Percentiles rank a stretch among this genome's conserved stretches.
These are phyloP conservation scores for Arthromyces matolae DNA, from an alignment of 768 basidiomycete species.

Conservation along the genomic window DNA sequence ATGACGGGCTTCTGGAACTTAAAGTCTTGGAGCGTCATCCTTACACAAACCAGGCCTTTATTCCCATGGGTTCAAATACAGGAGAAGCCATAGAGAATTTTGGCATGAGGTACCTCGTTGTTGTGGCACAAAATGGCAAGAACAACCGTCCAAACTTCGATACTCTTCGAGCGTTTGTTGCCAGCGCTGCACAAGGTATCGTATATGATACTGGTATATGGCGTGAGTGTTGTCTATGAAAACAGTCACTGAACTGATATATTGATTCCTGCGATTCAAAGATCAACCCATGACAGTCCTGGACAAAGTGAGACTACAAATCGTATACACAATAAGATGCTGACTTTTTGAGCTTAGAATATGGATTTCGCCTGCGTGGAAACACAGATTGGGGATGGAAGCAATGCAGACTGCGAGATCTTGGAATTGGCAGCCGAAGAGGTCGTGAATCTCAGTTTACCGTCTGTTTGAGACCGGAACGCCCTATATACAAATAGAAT, in stretches of 20 bases:
- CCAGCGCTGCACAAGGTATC: slow-evolving; percentile 78
- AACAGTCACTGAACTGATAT: slow-evolving; percentile 8
- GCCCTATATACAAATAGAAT: no score
- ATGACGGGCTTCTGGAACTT: slow-evolving; percentile 52
- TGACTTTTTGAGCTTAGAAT: slow-evolving; percentile 34
- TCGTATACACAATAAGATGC: neutral
- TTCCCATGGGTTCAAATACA: slow-evolving; percentile 78
- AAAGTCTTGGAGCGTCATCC: slow-evolving; percentile 85
- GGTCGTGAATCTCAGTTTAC: slow-evolving; percentile 33
- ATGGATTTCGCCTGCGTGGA: slow-evolving; percentile 89
- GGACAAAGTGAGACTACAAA: slow-evolving; percentile 48
- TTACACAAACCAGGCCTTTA: slow-evolving; percentile 87
- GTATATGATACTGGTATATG: slow-evolving; percentile 81
- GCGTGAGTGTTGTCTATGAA: slow-evolving; percentile 59
- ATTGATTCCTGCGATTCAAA: slow-evolving; percentile 30
- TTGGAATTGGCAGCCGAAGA: slow-evolving; percentile 41
- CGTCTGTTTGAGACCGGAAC: slow-evolving; percentile 1
- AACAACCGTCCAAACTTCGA: slow-evolving; percentile 75
- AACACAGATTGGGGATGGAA: slow-evolving; percentile 85
- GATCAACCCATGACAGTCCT: slow-evolving; percentile 93
- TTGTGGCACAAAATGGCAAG: slow-evolving; percentile 76
- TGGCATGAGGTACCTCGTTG: slow-evolving; percentile 68
- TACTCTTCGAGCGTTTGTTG: slow-evolving; percentile 79
- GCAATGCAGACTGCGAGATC: slow-evolving; percentile 82
- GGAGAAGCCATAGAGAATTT: slow-evolving; percentile 47